Percentiles rank a stretch among this genome's conserved stretches.
Conservation (phyloP, 2,329 filamentous ascomycete genomes). For the Tolypocladium paradoxum region DNA sequence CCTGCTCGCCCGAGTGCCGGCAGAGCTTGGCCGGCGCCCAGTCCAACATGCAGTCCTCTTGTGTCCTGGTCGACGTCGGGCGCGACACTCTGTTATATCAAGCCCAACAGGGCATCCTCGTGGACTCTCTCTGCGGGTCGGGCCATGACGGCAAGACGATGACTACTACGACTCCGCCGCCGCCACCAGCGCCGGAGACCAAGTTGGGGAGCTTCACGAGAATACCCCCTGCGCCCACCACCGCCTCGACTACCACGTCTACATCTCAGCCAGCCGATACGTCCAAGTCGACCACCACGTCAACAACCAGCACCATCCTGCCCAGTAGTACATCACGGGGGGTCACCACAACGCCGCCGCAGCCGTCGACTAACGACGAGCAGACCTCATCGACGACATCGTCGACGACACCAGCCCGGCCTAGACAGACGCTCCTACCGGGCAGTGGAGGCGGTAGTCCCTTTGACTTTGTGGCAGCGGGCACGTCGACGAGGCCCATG, state of each 20-base stretch:
- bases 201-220: background rate
- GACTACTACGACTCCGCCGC: background rate
- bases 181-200: background rate
- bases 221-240: background rate
- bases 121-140: constrained; percentile 23
- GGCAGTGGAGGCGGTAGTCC: constrained; percentile 12
- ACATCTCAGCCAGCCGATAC: background rate
- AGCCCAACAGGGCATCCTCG: constrained; percentile 24
- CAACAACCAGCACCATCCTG: background rate
- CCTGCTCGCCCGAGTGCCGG: constrained; percentile 28
- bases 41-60: constrained; percentile 16
- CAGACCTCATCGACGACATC: background rate
- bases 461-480: constrained; percentile 6
- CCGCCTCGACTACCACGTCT: background rate
- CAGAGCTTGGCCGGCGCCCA: constrained; percentile 16
- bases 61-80: constrained; percentile 12
- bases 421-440: constrained; percentile 4
- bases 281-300: background rate
- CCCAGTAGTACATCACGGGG: background rate
- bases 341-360: background rate
- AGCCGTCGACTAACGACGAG: background rate
- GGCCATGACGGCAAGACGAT: constrained; percentile 5
- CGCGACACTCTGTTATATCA: constrained; percentile 24
- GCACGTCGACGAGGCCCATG: background rate
- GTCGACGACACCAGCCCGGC: constrained; percentile 1